A percentile compares a stretch with the other conserved stretches of the same genome.
These are phyloP conservation scores for Glycine soja DNA, from an alignment of 306 rosid species.

Conservation along the genomic window DNA sequence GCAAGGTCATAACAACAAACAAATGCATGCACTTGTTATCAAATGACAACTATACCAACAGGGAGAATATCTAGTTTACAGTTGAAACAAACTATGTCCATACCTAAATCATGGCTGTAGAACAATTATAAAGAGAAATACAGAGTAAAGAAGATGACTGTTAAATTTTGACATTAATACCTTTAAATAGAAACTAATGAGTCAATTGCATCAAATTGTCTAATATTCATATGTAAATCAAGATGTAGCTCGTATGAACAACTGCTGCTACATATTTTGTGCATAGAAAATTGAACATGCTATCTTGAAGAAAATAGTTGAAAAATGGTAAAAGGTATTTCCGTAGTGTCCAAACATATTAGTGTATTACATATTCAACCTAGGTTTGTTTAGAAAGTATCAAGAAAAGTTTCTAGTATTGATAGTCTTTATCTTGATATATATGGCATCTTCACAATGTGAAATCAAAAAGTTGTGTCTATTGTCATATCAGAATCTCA, in stretches of 20 bases:
- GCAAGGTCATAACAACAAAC: too few species aligned
- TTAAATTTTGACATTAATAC: constrained; percentile 17
- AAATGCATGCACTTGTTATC: too few species aligned
- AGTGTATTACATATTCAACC: background rate
- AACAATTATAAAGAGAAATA: constrained; percentile 38
- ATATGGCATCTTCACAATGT: constrained; percentile 10
- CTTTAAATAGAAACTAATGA: background rate
- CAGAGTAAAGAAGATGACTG: constrained; percentile 20
- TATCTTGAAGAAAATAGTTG: background rate
- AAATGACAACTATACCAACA: constrained; percentile 15
- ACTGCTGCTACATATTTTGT: background rate
- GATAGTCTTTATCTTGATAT: constrained; percentile 18
- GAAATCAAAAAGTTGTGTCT: background rate
- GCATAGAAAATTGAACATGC: constrained; percentile 25
- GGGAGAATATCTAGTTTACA: constrained; percentile 32
- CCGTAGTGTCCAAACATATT: constrained; percentile 13
- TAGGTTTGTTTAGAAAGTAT: constrained; percentile 22
- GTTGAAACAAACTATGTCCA: constrained; percentile 33
- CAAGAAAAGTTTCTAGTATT: constrained; percentile 9
- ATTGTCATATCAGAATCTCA: constrained; percentile 21
- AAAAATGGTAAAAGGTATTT: constrained; percentile 25
- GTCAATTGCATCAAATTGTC: background rate
- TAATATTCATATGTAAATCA: background rate
- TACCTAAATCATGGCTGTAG: constrained; percentile 41
- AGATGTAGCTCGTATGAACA: background rate